Evolutionary conservation across 2,329 filamentous ascomycete genomes (phyloP).

Genomic region (Hypoxylon sp.): DNA sequence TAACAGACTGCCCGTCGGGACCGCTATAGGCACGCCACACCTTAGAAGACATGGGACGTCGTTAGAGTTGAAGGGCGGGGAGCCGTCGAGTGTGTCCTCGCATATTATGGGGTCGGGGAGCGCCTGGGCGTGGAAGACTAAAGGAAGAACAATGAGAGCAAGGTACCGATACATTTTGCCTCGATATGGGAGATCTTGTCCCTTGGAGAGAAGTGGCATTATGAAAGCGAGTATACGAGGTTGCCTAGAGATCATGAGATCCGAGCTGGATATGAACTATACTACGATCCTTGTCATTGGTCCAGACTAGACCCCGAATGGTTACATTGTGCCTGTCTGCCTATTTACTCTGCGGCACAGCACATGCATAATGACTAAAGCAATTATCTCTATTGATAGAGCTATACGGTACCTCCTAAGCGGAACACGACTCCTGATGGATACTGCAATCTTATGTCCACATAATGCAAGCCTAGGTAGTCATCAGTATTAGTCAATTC

Average conservation of each 20-base stretch:
- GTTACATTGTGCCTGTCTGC: constrained; percentile 10
- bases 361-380: background rate
- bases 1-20: constrained; percentile 28
- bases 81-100: constrained; percentile 37
- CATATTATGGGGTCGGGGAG: constrained; percentile 34
- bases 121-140: background rate
- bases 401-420: background rate
- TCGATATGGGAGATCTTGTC: background rate
- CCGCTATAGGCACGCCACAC: constrained; percentile 20
- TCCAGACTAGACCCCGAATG: constrained; percentile 3
- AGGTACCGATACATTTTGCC: background rate
- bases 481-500: constrained; percentile 18
- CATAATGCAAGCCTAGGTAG: background rate
- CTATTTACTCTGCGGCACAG: constrained; percentile 6
- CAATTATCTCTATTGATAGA: background rate
- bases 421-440: background rate
- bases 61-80: constrained; percentile 21
- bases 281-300: constrained; percentile 3
- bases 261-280: background rate
- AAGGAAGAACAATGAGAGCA: background rate
- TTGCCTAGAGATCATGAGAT: constrained; percentile 12
- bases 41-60: constrained; percentile 32
- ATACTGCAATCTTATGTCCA: background rate
- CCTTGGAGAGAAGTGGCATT: background rate
- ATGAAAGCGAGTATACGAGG: background rate